Conservation (phyloP, 108 stramenopile species). For the Pinguiococcus pyrenoidosus region DNA sequence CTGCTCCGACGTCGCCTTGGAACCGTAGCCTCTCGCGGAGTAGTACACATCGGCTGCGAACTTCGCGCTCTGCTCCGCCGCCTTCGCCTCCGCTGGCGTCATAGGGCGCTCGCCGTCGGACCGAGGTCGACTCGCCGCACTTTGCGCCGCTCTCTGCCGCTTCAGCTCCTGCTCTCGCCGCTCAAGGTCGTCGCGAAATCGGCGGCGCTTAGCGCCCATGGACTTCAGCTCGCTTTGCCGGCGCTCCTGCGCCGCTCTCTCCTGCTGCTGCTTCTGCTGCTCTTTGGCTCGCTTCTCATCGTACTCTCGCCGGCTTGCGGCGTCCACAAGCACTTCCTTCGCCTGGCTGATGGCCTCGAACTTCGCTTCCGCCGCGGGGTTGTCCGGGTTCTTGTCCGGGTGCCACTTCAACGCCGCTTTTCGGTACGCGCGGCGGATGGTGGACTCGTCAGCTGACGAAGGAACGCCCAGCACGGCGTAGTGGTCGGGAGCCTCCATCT, state of each 20-base stretch:
- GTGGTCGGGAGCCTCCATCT: too few species aligned
- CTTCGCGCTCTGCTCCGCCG: background rate
- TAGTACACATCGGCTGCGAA: too few species aligned
- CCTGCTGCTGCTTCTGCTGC: slow-evolving; percentile 1
- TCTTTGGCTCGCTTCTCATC: slow-evolving; percentile 10
- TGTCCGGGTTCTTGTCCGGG: slow-evolving; percentile 33
- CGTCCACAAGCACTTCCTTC: slow-evolving; percentile 1
- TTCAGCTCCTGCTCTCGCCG: slow-evolving; percentile 5
- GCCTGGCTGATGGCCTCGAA: slow-evolving; percentile 6
- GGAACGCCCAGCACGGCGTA: too few species aligned
- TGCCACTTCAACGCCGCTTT: slow-evolving; percentile 32
- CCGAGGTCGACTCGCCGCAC: background rate
- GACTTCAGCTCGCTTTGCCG: slow-evolving; percentile 12
- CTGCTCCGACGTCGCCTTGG: too few species aligned
- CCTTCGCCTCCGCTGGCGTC: background rate
- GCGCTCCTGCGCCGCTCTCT: background rate
- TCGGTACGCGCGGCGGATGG: slow-evolving; percentile 15
- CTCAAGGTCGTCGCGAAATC: slow-evolving; percentile 11
- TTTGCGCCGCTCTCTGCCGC: background rate
- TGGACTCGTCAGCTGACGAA: background rate
- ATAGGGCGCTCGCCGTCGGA: background rate
- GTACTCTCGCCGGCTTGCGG: slow-evolving; percentile 4
- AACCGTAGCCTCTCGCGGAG: too few species aligned
- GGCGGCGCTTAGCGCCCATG: slow-evolving; percentile 15
- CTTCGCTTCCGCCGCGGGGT: slow-evolving; percentile 3